Conservation (phyloP, 331 rosid genomes). For the Ulmus americana region DNA sequence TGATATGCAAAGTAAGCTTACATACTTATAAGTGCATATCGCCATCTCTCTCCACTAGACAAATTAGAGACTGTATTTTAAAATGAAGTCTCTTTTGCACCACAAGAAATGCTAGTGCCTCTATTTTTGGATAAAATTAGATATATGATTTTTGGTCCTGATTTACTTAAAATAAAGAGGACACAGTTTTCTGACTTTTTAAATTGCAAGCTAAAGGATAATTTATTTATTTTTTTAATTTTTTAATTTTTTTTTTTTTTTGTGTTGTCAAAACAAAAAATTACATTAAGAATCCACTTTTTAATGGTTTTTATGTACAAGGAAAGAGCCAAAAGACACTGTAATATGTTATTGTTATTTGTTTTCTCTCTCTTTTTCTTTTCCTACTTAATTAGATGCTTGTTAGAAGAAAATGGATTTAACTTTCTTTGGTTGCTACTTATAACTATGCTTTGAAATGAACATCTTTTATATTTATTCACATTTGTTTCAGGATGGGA, state of each 20-base stretch:
- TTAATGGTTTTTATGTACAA: background rate
- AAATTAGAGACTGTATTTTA: background rate
- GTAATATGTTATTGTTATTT: too few relatives aligned
- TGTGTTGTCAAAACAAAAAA: background rate
- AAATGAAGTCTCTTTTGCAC: background rate
- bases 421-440: background rate
- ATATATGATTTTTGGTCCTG: background rate
- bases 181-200: background rate
- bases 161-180: background rate
- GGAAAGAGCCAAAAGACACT: too few relatives aligned
- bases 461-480: slow-evolving; percentile 13
- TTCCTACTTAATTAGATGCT: too few relatives aligned
- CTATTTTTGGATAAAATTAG: background rate
- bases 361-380: too few relatives aligned
- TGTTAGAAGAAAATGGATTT: too few relatives aligned
- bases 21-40: background rate
- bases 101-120: background rate
- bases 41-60: background rate
- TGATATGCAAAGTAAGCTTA: slow-evolving; percentile 79
- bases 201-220: background rate
- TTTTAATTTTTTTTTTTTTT: too few relatives aligned
- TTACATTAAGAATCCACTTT: background rate
- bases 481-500: slow-evolving; percentile 75
- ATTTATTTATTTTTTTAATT: background rate
- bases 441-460: background rate